Evolutionary conservation across 2,329 filamentous ascomycete genomes (phyloP).

Genomic region (Ophiocordyceps sinensis): DNA sequence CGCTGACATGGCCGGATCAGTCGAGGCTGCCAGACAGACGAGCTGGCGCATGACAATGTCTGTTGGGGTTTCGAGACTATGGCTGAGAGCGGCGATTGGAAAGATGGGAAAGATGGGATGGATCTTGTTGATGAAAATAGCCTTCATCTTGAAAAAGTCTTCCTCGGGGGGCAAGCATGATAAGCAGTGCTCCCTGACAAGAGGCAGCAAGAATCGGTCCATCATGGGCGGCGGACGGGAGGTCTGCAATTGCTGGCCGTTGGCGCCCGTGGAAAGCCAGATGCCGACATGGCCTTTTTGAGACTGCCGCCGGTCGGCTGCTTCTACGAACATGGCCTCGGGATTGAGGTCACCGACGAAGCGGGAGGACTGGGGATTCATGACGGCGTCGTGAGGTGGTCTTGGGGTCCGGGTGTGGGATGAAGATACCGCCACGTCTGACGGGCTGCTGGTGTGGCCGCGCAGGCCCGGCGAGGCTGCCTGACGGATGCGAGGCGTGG

Average conservation of each 20-base stretch:
- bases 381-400: background rate
- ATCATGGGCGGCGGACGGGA: constrained; percentile 22
- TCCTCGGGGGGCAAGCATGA: constrained; percentile 30
- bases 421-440: background rate
- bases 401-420: background rate
- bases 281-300: constrained; percentile 40
- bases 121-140: constrained; percentile 34
- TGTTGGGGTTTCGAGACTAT: constrained; percentile 16
- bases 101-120: constrained; percentile 41
- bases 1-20: constrained; percentile 28
- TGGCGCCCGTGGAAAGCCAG: constrained; percentile 27
- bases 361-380: constrained; percentile 20
- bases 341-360: constrained; percentile 47
- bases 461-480: background rate
- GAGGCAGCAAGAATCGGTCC: constrained; percentile 25
- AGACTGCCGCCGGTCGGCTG: constrained; percentile 25
- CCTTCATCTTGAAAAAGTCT: constrained; percentile 30
- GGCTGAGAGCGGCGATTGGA: constrained; percentile 19
- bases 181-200: constrained; percentile 30
- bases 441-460: background rate
- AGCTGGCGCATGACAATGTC: constrained; percentile 36
- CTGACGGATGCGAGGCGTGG: background rate
- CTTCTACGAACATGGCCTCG: constrained; percentile 44
- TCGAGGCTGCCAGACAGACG: constrained; percentile 38
- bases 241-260: constrained; percentile 18